phyloP scores from a whole-genome alignment of 441 rosid genomes.

The Populus tomentosa region DNA sequence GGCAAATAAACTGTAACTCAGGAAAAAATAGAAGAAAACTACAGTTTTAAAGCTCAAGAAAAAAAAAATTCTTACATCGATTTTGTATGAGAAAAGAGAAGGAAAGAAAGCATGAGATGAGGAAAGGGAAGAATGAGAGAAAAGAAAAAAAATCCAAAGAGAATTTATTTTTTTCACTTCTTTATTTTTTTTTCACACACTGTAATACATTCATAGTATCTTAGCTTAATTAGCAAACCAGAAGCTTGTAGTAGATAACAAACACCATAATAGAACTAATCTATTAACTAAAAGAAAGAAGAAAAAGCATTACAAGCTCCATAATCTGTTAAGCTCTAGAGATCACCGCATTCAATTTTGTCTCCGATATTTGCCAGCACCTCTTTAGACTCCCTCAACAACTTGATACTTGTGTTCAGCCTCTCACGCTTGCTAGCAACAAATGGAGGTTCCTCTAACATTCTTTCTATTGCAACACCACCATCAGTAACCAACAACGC shows the following conservation, averaged over 20 bases:
- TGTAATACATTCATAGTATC: background rate
- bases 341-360: background rate
- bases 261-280: background rate
- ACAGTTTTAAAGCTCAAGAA: no score
- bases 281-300: background rate
- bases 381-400: constrained; percentile 35
- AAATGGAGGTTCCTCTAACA: constrained; percentile 26
- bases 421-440: constrained; percentile 31
- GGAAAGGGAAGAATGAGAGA: no score
- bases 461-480: constrained; percentile 16
- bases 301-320: background rate
- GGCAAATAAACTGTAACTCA: no score
- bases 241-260: background rate
- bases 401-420: constrained; percentile 37
- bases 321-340: background rate
- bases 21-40: no score
- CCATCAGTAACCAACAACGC: constrained; percentile 18
- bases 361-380: constrained; percentile 30
- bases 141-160: no score
- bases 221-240: background rate
- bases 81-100: no score
- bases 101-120: no score
- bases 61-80: no score
- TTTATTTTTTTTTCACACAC: background rate
- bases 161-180: no score